Evolutionary conservation across 257 asterid genomes (phyloP).

Genomic region (Penstemon davidsonii): DNA sequence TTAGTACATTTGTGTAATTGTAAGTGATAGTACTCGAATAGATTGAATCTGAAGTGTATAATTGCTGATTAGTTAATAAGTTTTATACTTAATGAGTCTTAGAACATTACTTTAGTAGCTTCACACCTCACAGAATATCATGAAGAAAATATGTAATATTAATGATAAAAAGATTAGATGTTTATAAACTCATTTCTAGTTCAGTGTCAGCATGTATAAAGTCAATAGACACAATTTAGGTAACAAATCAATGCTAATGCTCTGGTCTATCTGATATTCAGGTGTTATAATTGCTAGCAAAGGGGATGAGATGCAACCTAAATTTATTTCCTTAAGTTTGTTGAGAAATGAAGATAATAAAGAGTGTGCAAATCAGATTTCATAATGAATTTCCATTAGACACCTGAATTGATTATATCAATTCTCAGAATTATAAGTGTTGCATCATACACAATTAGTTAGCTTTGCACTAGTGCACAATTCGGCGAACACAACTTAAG

Average conservation of each 20-base stretch:
- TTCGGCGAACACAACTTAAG: constrained; percentile 18
- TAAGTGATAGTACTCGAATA: constrained; percentile 1
- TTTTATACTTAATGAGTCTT: not conserved
- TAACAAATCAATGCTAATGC: constrained; percentile 6
- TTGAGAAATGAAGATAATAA: not conserved
- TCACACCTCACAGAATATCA: not conserved
- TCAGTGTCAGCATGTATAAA: not conserved
- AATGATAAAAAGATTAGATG: too few relatives aligned
- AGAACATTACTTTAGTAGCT: not conserved
- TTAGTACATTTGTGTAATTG: constrained; percentile 3
- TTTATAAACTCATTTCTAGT: not conserved
- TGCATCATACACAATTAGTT: not conserved
- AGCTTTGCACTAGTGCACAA: constrained; percentile 19
- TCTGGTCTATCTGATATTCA: constrained; percentile 21
- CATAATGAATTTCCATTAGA: not conserved
- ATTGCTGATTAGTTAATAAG: constrained; percentile 13
- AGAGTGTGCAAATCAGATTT: constrained; percentile 5
- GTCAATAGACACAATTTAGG: not conserved
- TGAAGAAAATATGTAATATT: not conserved
- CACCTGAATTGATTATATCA: not conserved
- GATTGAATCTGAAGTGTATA: constrained; percentile 13
- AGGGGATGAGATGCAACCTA: constrained; percentile 13
- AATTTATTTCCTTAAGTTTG: not conserved
- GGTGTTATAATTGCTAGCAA: constrained; percentile 1
- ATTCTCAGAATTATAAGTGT: not conserved